These are phyloP conservation scores for Erythrobasidium hasegawianum DNA, from an alignment of 1,284 basidiomycete species.

Conservation along the genomic window DNA sequence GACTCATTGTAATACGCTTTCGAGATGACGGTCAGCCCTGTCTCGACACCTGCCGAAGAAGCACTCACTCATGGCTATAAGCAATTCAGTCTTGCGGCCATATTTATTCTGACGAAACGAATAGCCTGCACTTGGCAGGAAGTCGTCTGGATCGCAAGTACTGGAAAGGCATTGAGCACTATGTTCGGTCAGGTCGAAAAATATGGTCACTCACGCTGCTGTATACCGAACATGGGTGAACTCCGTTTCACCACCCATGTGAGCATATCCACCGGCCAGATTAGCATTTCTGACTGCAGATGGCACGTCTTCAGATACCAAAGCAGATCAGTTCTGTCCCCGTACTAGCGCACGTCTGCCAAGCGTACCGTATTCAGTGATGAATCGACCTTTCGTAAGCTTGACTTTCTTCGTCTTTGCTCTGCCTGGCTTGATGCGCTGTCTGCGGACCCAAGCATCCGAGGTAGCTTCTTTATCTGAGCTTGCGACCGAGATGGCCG, in stretches of 20 bases:
- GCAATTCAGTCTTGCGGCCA: slow-evolving; percentile 82
- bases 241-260: slow-evolving; percentile 63
- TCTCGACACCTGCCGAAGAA: too few species aligned
- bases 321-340: too few species aligned
- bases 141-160: slow-evolving; percentile 84
- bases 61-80: slow-evolving; percentile 58
- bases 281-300: slow-evolving; percentile 57
- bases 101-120: slow-evolving; percentile 79
- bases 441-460: slow-evolving; percentile 43
- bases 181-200: too few species aligned
- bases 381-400: slow-evolving; percentile 66
- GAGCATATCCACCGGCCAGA: slow-evolving; percentile 30
- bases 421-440: slow-evolving; percentile 46
- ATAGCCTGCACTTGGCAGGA: slow-evolving; percentile 64
- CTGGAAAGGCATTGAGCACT: too few species aligned
- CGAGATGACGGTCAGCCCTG: too few species aligned
- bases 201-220: slow-evolving; percentile 64
- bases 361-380: slow-evolving; percentile 60
- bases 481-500: slow-evolving; percentile 12
- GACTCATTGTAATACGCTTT: slow-evolving; percentile 32
- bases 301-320: slow-evolving; percentile 38
- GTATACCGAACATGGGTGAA: slow-evolving; percentile 91
- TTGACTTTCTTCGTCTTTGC: slow-evolving; percentile 72
- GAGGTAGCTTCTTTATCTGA: slow-evolving; percentile 31
- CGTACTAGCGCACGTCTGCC: too few species aligned